Evolutionary conservation across 352 stramenopile genomes (phyloP).

Genomic region (Pythium coloratum): DNA sequence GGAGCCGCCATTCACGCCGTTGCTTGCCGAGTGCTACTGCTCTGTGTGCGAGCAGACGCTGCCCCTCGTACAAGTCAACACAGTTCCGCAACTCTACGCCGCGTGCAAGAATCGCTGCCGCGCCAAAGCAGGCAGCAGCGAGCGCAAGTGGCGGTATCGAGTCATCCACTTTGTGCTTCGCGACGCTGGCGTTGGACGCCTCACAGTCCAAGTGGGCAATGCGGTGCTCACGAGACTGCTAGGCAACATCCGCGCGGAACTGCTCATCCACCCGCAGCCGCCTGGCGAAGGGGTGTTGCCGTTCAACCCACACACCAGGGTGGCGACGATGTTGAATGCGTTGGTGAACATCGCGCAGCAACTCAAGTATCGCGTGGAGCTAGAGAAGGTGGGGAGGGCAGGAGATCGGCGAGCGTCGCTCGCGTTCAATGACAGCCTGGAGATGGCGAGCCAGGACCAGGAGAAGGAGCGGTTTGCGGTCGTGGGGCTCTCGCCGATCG

Average conservation of each 20-base stretch:
- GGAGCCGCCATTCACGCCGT: constrained; percentile 28
- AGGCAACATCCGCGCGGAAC: constrained; percentile 49
- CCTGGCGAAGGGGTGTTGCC: constrained; percentile 4
- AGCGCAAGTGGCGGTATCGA: constrained; percentile 51
- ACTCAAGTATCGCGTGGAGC: constrained; percentile 1
- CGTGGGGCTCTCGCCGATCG: background rate
- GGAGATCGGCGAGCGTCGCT: background rate
- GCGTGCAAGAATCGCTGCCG: constrained; percentile 43
- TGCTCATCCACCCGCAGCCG: constrained; percentile 29
- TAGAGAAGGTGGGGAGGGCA: background rate
- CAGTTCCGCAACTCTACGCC: constrained; percentile 29
- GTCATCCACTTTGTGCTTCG: constrained; percentile 41
- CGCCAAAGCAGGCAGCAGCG: constrained; percentile 18
- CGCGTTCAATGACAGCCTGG: background rate
- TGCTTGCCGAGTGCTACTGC: constrained; percentile 52
- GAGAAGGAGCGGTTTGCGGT: background rate
- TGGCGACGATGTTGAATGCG: constrained; percentile 13
- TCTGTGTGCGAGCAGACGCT: constrained; percentile 42
- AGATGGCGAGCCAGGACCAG: background rate
- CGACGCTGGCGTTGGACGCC: constrained; percentile 32
- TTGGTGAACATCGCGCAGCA: constrained; percentile 3
- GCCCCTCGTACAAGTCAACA: constrained; percentile 24
- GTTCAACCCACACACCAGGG: constrained; percentile 7
- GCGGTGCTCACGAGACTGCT: constrained; percentile 38
- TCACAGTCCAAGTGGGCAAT: constrained; percentile 38